These are phyloP conservation scores for Didymella glomerata DNA, from an alignment of 2,329 filamentous ascomycete species.

Conservation along the genomic window DNA sequence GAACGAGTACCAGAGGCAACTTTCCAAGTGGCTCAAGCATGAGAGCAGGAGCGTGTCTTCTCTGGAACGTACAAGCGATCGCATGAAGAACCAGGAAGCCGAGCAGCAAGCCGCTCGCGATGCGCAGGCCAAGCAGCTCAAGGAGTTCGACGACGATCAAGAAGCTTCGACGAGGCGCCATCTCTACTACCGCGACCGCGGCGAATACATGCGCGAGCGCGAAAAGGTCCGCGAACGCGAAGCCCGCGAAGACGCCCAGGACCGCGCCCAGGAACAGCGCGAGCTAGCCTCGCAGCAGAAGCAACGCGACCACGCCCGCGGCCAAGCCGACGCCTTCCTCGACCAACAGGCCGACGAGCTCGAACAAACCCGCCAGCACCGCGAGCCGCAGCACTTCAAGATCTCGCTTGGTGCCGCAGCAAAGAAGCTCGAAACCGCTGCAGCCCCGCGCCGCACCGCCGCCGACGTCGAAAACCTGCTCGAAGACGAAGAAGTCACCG, in stretches of 20 bases:
- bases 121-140: conserved; percentile 74
- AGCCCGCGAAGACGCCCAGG: conserved; percentile 78
- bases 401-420: conserved; percentile 87
- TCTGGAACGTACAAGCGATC: conserved; percentile 81
- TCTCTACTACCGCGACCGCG: conserved; percentile 87
- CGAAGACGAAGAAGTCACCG: conserved; percentile 82
- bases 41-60: conserved; percentile 86
- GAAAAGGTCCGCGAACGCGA: conserved; percentile 77
- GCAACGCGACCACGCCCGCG: conserved; percentile 79
- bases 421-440: conserved; percentile 70
- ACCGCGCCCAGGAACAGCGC: conserved; percentile 79
- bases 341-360: conserved; percentile 83
- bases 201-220: conserved; percentile 84
- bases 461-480: conserved; percentile 93
- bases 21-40: conserved; percentile 88
- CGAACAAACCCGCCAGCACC: conserved; percentile 51
- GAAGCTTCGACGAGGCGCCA: conserved; percentile 76
- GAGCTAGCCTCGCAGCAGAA: conserved; percentile 75
- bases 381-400: conserved; percentile 79
- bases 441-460: conserved; percentile 74
- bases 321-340: conserved; percentile 90
- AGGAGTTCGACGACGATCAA: conserved; percentile 89
- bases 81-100: conserved; percentile 77
- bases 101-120: conserved; percentile 70
- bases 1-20: conserved; percentile 82